phyloP scores from a whole-genome alignment of 2,329 filamentous ascomycete species.

The Sporothrix luriei region DNA sequence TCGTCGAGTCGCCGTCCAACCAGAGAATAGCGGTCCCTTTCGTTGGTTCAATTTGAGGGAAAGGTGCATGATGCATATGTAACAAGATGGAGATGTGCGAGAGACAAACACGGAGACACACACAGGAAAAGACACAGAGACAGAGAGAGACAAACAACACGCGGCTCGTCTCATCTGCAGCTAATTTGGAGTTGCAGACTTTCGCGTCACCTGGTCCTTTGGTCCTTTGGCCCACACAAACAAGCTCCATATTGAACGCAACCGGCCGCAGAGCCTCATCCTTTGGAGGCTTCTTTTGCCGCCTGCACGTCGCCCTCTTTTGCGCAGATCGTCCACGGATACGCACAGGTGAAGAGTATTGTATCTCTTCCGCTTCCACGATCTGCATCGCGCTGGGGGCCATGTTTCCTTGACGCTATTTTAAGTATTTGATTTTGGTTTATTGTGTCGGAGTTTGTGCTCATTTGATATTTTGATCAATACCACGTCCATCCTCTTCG shows the following conservation, averaged over 20 bases:
- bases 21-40: constrained; percentile 1
- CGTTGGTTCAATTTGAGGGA: not conserved
- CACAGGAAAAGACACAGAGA: not conserved
- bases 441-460: too few relatives aligned
- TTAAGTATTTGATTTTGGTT: too few relatives aligned
- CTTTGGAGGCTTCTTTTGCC: not conserved
- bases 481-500: too few relatives aligned
- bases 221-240: not conserved
- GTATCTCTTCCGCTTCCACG: too few relatives aligned
- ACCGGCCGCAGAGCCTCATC: not conserved
- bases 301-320: not conserved
- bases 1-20: not conserved
- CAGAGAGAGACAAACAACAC: not conserved
- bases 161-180: constrained; percentile 4
- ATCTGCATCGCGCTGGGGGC: too few relatives aligned
- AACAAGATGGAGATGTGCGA: constrained; percentile 6
- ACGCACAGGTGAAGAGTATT: too few relatives aligned
- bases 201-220: not conserved
- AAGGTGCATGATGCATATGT: constrained; percentile 10
- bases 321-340: not conserved
- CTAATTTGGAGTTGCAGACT: not conserved
- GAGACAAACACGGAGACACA: not conserved
- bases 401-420: too few relatives aligned
- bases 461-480: too few relatives aligned
- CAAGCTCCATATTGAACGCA: not conserved